Evolutionary conservation across 2,329 filamentous ascomycete genomes (phyloP), one percentile per base, ranked within the genome.

Genomic region (Hypoxylon rubiginosum): DNA sequence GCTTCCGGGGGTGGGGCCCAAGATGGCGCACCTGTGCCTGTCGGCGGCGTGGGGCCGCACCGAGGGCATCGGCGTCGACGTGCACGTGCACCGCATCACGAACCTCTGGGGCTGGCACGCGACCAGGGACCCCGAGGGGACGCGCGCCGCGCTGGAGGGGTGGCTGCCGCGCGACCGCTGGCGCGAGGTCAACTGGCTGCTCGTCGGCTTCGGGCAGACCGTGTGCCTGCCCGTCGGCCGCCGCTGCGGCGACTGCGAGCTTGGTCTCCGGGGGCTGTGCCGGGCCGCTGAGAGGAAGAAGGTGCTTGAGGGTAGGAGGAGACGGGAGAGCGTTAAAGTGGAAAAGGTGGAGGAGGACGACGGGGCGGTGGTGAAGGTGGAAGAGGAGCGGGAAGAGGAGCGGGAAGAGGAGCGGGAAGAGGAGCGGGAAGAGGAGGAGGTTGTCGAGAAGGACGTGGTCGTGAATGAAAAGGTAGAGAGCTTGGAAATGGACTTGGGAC

Each of bases 81-180:
- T 97, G 4, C 94, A 97, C 79, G 94, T 97, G 3, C 94, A 97
- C 80, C 91, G 94, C 59, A 97, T 97, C 79, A 95, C 93, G 55
- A 97, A 97, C 80, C 83, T 97, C 28, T 97, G 94, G 94, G 92
- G 92, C 3, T 97, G 94, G 94, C 88, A 97, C 77, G 88, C 88
- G 77, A 95, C 91, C 1, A 90, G 88, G 73, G 91, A 83, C 11
- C 94, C 94, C 0, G 94, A 97, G 81, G 91, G 92, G 77, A 97
- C 94, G 30, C 85, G 94, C 46, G 81, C 84, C 58, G 88, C 89
- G 34, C 83, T 97, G 63, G 88, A 97, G 81, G 84, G 84, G 15
- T 97, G 94, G 94, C 82, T 97, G 72, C 94, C 94, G 2, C 86
- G 80, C 64, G 92, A 97, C 54, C 89, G 88, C 74, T 97, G 94